Conservation (phyloP, 352 stramenopile genomes). For the Phytopythium montanum region DNA sequence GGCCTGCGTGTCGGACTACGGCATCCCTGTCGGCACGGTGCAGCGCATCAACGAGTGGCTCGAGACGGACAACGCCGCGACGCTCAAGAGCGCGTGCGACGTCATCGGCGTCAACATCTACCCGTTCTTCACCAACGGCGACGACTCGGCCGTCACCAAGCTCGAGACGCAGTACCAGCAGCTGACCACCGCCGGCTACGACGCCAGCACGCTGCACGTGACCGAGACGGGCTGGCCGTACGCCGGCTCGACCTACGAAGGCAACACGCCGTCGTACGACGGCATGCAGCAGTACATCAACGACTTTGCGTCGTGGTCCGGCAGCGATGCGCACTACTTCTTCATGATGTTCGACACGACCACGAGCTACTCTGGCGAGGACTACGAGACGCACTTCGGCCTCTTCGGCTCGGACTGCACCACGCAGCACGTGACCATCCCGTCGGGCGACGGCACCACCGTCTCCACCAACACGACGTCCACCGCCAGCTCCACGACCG, state of each 20-base stretch:
- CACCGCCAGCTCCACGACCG: not conserved
- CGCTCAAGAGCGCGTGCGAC: conserved; percentile 31
- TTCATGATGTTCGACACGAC: conserved; percentile 71
- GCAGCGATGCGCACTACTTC: conserved; percentile 26
- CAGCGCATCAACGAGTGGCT: conserved; percentile 71
- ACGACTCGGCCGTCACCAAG: conserved; percentile 33
- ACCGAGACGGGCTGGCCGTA: conserved; percentile 61
- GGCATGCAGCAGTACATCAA: conserved; percentile 39
- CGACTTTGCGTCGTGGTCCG: conserved; percentile 40
- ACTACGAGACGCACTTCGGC: conserved; percentile 67
- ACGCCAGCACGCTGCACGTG: conserved; percentile 28
- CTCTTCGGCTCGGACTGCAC: conserved; percentile 26
- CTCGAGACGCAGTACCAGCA: conserved; percentile 46
- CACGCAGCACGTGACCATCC: conserved; percentile 35
- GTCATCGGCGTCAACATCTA: conserved; percentile 64
- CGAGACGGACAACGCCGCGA: conserved; percentile 21
- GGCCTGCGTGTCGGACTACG: conserved; percentile 26
- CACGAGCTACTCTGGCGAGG: conserved; percentile 28
- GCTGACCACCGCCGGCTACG: conserved; percentile 35
- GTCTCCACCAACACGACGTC: conserved; percentile 7
- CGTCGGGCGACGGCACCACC: conserved; percentile 13
- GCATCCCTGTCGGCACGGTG: conserved; percentile 55
- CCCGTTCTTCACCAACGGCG: conserved; percentile 53
- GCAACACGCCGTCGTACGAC: conserved; percentile 39
- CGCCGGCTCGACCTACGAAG: conserved; percentile 15